Evolutionary conservation across 208 protist species (phyloP).

Genomic region (Acanthamoeba comandoni): DNA sequence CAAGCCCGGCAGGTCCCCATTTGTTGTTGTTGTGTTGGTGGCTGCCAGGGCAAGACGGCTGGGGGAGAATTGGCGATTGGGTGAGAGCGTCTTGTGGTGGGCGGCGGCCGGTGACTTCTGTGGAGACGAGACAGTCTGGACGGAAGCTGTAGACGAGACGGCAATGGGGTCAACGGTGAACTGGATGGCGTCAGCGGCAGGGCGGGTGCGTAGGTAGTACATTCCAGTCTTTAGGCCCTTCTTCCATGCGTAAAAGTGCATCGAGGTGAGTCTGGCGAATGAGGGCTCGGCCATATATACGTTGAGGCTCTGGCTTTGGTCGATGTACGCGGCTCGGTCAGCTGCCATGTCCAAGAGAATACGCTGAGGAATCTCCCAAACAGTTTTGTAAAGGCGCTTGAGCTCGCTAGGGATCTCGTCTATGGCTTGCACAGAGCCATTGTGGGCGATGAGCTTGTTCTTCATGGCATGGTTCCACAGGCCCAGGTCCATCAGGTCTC

Average conservation of each 20-base stretch:
- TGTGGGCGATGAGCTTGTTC: conserved; percentile 95
- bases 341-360: conserved; percentile 98
- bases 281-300: conserved; percentile 96
- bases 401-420: conserved; percentile 94
- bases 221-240: conserved; percentile 99
- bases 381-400: conserved; percentile 97
- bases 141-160: not conserved
- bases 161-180: conserved; percentile 96
- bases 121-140: not conserved
- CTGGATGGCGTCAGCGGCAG: conserved; percentile 99
- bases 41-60: too few species aligned
- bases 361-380: conserved; percentile 98
- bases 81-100: too few species aligned
- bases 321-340: conserved; percentile 98
- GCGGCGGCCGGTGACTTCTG: too few species aligned
- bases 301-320: conserved; percentile 99
- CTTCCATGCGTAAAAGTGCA: conserved; percentile 99
- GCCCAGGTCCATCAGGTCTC: conserved; percentile 94
- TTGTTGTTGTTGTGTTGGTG: too few species aligned
- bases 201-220: conserved; percentile 97
- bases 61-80: too few species aligned
- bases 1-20: too few species aligned
- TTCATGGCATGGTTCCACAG: conserved; percentile 95
- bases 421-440: conserved; percentile 96
- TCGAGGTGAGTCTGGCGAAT: conserved; percentile 96